Evolutionary conservation across 1,284 basidiomycete species (phyloP).

Genomic region (Trametes polyzona): DNA sequence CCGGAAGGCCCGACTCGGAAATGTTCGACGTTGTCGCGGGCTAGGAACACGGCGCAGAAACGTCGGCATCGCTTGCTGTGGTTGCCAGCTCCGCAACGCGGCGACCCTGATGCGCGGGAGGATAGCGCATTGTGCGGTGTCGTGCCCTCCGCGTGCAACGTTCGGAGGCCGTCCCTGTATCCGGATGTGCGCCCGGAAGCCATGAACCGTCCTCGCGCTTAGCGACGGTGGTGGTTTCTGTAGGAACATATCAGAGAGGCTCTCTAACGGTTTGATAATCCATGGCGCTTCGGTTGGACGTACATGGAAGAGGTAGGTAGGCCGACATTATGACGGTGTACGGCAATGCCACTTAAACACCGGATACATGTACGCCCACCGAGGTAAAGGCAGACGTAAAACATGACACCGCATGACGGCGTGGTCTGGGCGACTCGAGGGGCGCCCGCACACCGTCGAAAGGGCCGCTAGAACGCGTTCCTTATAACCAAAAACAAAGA

Average conservation of each 20-base stretch:
- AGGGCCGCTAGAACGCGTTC: background rate
- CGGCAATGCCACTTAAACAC: constrained; percentile 6
- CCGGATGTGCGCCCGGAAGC: background rate
- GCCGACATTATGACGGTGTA: background rate
- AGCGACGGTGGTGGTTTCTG: background rate
- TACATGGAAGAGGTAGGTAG: background rate
- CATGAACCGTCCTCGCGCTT: background rate
- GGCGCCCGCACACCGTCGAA: background rate
- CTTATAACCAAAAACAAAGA: constrained; percentile 25
- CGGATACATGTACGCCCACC: background rate
- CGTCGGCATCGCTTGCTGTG: background rate
- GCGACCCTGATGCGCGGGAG: background rate
- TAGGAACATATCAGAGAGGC: background rate
- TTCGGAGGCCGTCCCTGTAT: constrained; percentile 3
- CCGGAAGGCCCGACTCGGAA: background rate
- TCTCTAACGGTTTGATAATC: background rate
- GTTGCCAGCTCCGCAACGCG: background rate
- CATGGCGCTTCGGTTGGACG: background rate
- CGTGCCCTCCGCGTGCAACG: constrained; percentile 2
- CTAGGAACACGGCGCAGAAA: background rate
- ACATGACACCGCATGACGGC: constrained; percentile 3
- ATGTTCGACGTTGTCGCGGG: background rate
- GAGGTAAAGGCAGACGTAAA: constrained; percentile 13
- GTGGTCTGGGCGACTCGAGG: constrained; percentile 3
- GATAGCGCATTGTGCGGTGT: background rate